Percentiles rank a stretch among this genome's conserved stretches.
phyloP scores from a whole-genome alignment of 257 asterid species.

The Nicotiana tomentosiformis region DNA sequence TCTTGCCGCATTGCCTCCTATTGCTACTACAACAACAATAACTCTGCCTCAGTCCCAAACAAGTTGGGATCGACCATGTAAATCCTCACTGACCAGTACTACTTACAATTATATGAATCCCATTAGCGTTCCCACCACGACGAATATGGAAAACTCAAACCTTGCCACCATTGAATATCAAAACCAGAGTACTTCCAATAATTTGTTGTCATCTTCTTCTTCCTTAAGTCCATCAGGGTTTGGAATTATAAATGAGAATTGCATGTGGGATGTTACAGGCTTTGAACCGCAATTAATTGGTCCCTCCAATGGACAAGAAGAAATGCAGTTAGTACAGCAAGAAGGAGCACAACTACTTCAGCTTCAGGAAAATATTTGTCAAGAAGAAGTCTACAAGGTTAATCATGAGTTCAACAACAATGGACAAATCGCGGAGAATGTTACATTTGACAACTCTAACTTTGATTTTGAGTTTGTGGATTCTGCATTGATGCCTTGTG shows the following conservation, averaged over 20 bases:
- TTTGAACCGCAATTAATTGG: slow-evolving; percentile 11
- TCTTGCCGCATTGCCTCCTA: neutral
- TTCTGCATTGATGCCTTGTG: slow-evolving; percentile 40
- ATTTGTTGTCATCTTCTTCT: slow-evolving; percentile 3
- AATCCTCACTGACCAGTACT: neutral
- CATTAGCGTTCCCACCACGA: neutral
- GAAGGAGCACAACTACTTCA: neutral
- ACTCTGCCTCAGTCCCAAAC: neutral
- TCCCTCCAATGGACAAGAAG: neutral
- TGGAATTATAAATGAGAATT: slow-evolving; percentile 22
- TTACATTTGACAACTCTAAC: slow-evolving; percentile 27
- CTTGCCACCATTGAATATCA: slow-evolving; percentile 12
- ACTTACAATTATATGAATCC: neutral
- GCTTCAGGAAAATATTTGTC: slow-evolving; percentile 10
- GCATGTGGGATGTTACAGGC: slow-evolving; percentile 21
- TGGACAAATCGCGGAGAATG: slow-evolving; percentile 13
- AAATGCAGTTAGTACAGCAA: slow-evolving; percentile 9
- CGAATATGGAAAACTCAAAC: slow-evolving; percentile 5
- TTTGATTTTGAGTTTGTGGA: slow-evolving; percentile 57
- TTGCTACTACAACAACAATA: neutral
- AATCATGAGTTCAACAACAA: slow-evolving; percentile 1
- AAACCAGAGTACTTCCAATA: slow-evolving; percentile 22
- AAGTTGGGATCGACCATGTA: neutral
- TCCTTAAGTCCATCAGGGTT: slow-evolving; percentile 15
- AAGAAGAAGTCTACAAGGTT: slow-evolving; percentile 15